Conservation (phyloP, 2,329 filamentous ascomycete genomes). For the Ampelomyces quisqualis region DNA sequence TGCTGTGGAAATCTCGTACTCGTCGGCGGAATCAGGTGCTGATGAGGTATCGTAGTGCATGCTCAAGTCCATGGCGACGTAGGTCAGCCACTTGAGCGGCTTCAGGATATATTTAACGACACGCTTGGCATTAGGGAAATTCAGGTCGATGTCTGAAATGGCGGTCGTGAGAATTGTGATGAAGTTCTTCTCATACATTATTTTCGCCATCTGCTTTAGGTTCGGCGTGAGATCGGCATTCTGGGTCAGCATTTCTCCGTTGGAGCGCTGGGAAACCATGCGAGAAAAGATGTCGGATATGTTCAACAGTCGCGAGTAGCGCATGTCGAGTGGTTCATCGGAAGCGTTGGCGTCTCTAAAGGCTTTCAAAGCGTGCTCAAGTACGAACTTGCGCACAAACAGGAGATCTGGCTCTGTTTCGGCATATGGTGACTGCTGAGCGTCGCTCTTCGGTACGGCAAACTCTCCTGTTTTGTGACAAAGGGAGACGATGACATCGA, state of each 20-base stretch:
- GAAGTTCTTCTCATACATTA: constrained; percentile 99
- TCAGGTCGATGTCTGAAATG: constrained; percentile 92
- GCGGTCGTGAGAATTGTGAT: constrained; percentile 84
- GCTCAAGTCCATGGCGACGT: constrained; percentile 82
- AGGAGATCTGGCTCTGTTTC: constrained; percentile 82
- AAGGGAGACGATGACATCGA: constrained; percentile 80
- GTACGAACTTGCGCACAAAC: constrained; percentile 90
- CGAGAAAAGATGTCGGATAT: constrained; percentile 90
- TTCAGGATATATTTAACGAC: constrained; percentile 95
- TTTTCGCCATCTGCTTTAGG: constrained; percentile 79
- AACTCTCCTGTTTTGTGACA: constrained; percentile 86
- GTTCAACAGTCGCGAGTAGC: constrained; percentile 84
- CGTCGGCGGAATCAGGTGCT: constrained; percentile 64
- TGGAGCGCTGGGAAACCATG: constrained; percentile 68
- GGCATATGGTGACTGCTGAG: constrained; percentile 45
- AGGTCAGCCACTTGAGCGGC: constrained; percentile 82
- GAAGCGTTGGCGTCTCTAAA: constrained; percentile 85
- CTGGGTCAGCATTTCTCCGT: constrained; percentile 41
- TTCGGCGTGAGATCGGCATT: constrained; percentile 52
- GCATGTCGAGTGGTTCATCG: constrained; percentile 75
- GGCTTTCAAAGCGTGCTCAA: constrained; percentile 88
- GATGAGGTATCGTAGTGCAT: constrained; percentile 73
- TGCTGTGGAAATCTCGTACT: constrained; percentile 89
- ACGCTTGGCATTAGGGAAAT: constrained; percentile 88
- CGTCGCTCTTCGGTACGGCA: constrained; percentile 54